Conservation (phyloP, 805 yeast species). For the Spathaspora sp. region DNA sequence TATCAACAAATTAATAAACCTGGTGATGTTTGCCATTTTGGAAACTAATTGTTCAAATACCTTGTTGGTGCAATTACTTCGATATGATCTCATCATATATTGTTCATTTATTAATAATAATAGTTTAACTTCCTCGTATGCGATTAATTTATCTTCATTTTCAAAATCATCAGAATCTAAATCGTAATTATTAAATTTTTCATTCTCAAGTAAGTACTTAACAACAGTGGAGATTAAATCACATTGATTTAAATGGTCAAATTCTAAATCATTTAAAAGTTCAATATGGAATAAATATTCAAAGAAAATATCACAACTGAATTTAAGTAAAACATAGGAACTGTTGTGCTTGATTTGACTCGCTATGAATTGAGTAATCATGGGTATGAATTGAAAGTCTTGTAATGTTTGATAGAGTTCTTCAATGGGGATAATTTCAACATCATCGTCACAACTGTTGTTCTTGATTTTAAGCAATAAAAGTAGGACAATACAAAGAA, state of each 20-base stretch:
- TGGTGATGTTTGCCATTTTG: constrained; percentile 43
- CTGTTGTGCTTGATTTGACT: constrained; percentile 16
- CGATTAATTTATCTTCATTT: constrained; percentile 51
- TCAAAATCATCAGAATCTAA: constrained; percentile 35
- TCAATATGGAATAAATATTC: constrained; percentile 37
- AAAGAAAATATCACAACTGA: constrained; percentile 38
- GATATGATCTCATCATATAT: constrained; percentile 61
- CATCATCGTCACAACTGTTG: neutral
- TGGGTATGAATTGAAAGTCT: constrained; percentile 22
- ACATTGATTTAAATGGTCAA: constrained; percentile 24
- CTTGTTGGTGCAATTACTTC: constrained; percentile 32
- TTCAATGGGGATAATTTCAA: constrained; percentile 11
- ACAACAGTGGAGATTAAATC: constrained; percentile 26
- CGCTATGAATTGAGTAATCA: constrained; percentile 27
- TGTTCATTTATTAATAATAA: constrained; percentile 82
- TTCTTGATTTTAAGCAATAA: constrained; percentile 31
- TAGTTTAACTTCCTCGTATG: constrained; percentile 64
- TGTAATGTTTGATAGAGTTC: constrained; percentile 18
- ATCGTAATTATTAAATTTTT: constrained; percentile 32
- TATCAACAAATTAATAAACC: constrained; percentile 58
- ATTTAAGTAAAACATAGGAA: constrained; percentile 31
- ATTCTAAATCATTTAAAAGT: constrained; percentile 32
- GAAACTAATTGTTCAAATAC: constrained; percentile 53
- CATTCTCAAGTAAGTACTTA: constrained; percentile 27
- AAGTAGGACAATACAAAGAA: constrained; percentile 30